These are phyloP conservation scores for Coemansia sp. DNA, from an alignment of 192 early-diverging fungal genomes.

Conservation along the genomic window DNA sequence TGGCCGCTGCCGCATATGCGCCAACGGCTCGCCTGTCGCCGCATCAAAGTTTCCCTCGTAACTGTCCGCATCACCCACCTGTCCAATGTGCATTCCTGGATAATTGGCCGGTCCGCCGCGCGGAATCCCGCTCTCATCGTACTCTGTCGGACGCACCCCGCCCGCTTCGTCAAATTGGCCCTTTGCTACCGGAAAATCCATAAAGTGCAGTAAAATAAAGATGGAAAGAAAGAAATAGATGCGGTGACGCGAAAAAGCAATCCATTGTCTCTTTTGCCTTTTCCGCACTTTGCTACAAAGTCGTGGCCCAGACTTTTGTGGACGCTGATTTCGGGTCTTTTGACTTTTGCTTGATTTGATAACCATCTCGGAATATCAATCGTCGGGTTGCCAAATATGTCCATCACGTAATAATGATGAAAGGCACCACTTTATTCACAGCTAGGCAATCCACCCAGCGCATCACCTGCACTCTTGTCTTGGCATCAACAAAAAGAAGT, in stretches of 20 bases:
- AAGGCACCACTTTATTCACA: neutral
- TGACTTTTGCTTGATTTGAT: neutral
- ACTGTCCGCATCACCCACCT: conserved; percentile 25
- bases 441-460: neutral
- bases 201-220: conserved; percentile 13
- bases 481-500: neutral
- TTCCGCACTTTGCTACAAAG: conserved; percentile 4
- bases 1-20: conserved; percentile 36
- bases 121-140: conserved; percentile 47
- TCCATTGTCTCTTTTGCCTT: neutral
- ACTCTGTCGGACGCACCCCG: conserved; percentile 23
- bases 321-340: neutral
- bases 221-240: neutral
- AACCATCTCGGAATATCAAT: neutral
- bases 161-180: conserved; percentile 29
- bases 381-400: neutral
- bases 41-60: conserved; percentile 57
- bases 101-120: conserved; percentile 48
- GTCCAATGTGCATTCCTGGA: conserved; percentile 13
- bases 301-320: neutral
- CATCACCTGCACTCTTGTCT: neutral
- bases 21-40: conserved; percentile 42
- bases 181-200: conserved; percentile 49
- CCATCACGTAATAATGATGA: neutral
- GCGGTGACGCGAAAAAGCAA: neutral